Conservation (phyloP, 2,329 filamentous ascomycete species). For the Botrytis fragariae region DNA sequence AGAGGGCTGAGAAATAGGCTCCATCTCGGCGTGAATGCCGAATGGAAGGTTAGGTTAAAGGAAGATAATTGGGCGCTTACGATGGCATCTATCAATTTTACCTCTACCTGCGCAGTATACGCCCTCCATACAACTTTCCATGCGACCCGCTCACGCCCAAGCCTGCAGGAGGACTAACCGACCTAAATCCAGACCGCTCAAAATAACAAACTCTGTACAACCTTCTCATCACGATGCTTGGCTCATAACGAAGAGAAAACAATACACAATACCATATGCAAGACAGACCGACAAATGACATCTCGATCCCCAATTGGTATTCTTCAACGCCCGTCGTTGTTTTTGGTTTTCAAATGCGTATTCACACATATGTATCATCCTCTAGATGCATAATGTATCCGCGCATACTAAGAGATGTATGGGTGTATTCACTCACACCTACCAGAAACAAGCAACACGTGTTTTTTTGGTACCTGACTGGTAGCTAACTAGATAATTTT, state of each 20-base stretch:
- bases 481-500: neutral
- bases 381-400: neutral
- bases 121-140: neutral
- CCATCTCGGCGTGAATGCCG: neutral
- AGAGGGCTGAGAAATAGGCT: neutral
- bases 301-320: neutral
- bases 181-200: neutral
- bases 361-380: neutral
- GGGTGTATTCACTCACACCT: neutral
- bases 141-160: neutral
- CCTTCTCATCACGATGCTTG: neutral
- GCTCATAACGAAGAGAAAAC: neutral
- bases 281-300: neutral
- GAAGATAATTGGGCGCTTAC: neutral
- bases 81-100: neutral
- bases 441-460: neutral
- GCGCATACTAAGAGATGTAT: neutral
- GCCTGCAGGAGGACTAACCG: neutral
- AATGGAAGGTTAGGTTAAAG: neutral
- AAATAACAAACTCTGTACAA: neutral
- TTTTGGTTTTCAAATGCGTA: neutral
- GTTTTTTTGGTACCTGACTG: neutral
- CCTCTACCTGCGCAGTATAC: neutral
- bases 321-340: neutral
- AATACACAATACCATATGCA: neutral